Conservation (phyloP, 2,329 filamentous ascomycete genomes). For the Aspergillus costaricaensis region DNA sequence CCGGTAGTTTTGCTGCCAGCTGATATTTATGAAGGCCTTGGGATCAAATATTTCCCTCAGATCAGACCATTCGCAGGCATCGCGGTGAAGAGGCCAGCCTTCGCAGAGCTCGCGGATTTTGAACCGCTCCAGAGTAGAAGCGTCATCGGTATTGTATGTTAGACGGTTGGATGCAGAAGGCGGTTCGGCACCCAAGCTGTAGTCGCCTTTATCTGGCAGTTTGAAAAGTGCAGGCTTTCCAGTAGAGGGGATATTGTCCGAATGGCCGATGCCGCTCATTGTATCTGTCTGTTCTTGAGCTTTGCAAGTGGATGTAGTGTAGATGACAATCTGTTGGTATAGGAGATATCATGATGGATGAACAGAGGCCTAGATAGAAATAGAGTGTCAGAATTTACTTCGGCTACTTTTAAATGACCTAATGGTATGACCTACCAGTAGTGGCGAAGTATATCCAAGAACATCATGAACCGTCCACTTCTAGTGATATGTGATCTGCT, state of each 20-base stretch:
- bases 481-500: no score
- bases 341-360: background rate
- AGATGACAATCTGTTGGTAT: background rate
- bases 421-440: no score
- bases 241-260: background rate
- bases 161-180: background rate
- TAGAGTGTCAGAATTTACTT: no score
- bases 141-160: background rate
- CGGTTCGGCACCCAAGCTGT: background rate
- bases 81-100: slow-evolving; percentile 9
- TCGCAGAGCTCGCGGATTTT: slow-evolving; percentile 7
- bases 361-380: no score
- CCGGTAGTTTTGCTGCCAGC: slow-evolving; percentile 10
- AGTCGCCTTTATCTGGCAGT: background rate
- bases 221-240: background rate
- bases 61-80: slow-evolving; percentile 11
- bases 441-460: no score
- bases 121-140: slow-evolving; percentile 2
- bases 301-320: background rate
- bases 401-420: no score
- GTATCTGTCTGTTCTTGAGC: background rate
- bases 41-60: background rate
- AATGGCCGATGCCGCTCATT: background rate
- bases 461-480: no score
- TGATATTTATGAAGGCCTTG: slow-evolving; percentile 4